A percentile compares a stretch with the other conserved stretches of the same genome.
phyloP scores from a whole-genome alignment of 495 filamentous ascomycete genomes.

The Lophiostoma macrostomum region DNA sequence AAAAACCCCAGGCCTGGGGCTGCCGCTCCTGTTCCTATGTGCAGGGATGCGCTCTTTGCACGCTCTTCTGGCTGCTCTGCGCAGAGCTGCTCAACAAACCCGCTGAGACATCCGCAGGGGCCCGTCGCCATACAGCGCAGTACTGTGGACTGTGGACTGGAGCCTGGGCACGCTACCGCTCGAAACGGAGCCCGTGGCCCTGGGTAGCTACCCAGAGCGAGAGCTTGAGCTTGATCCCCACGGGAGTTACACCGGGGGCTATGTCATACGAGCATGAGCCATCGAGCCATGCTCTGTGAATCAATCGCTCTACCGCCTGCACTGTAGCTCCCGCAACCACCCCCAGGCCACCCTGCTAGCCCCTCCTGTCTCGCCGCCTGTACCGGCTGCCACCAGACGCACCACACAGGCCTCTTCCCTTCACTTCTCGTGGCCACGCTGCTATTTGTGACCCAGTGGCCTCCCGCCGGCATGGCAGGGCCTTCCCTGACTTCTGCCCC shows the following conservation, averaged over 20 bases:
- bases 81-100: no score
- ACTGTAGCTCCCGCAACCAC: constrained; percentile 31
- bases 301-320: constrained; percentile 29
- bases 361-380: constrained; percentile 21
- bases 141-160: no score
- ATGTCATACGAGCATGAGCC: constrained; percentile 34
- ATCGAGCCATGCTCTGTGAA: constrained; percentile 15
- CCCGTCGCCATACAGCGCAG: no score
- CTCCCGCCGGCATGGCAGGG: constrained; percentile 11
- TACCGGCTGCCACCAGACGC: constrained; percentile 17
- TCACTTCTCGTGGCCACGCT: neutral
- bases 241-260: constrained; percentile 35
- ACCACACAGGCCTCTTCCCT: constrained; percentile 13
- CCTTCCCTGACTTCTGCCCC: constrained; percentile 17
- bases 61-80: neutral
- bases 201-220: no score
- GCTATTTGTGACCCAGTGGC: constrained; percentile 26
- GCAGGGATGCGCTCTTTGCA: neutral
- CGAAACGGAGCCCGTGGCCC: constrained; percentile 2
- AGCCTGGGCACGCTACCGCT: neutral
- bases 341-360: constrained; percentile 22
- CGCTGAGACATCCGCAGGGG: neutral
- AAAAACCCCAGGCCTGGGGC: constrained; percentile 15
- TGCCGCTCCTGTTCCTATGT: neutral
- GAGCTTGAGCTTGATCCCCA: constrained; percentile 35